Evolutionary conservation across 108 stramenopile species (phyloP), one percentile per base, ranked within the genome.

Genomic region (Stephanodiscus triporus): DNA sequence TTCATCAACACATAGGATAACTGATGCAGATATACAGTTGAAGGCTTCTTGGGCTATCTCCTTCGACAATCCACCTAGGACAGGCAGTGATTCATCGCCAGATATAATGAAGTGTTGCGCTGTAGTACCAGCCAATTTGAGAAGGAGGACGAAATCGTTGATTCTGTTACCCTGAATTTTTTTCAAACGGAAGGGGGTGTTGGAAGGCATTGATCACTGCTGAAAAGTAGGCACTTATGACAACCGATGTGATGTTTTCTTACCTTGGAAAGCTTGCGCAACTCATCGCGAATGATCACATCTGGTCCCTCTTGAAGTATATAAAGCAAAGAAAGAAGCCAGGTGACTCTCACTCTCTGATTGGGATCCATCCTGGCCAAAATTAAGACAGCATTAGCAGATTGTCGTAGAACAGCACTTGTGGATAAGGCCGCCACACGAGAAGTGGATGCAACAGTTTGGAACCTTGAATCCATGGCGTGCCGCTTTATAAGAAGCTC

Each of bases 271-370:
- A 86, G 88, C 0, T 61, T 65, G 24, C 89, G 66, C 48, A 95
- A 64, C 63, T 62, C 58, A 63, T 86, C 68, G 23, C 91, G 65
- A 27, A 92, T 30, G n/a, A 91, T 43, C n/a, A 68, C 77, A 59
- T 93, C 94, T 19, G 94, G 94, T 22, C 86, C 83, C 75, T 95
- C 94, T 85, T 95, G 94, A 0, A 92, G 84, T 45, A 91, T 72
- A 65, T 91, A 93, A 3, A 91, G 77, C 22, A 95, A 72, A 45
- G 85, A 85, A 6, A 91, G 68, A 26, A 95, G 61, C 94, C 94
- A 95, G 6, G 82, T 51, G 10, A 72, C 78, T 57, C 94, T 69
- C 4, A 95, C 83, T 58, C 84, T 91, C 63, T 95, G 90, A 37
- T 85, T 89, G 19, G 91, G 65, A 55, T 93, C 92, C 81, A 95